Percentiles rank a stretch among this genome's conserved stretches.
phyloP scores from a whole-genome alignment of 2,329 filamentous ascomycete genomes.

The Paraphaeosphaeria sporulosa region DNA sequence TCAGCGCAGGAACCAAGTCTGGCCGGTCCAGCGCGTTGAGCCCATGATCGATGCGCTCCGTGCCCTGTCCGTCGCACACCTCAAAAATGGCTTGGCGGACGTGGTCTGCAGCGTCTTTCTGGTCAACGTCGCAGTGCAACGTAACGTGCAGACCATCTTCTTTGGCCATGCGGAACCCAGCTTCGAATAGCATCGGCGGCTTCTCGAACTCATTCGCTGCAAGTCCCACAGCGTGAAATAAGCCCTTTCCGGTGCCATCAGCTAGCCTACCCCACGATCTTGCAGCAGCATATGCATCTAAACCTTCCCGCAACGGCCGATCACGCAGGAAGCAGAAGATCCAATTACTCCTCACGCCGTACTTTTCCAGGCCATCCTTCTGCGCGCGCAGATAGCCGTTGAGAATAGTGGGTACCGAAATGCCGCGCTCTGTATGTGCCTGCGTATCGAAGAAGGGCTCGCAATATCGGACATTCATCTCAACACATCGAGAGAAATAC shows the following conservation, averaged over 20 bases:
- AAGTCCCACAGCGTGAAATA: slow-evolving; percentile 49
- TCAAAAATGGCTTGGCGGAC: slow-evolving; percentile 43
- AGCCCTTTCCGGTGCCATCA: not conserved
- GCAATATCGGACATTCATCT: slow-evolving; percentile 52
- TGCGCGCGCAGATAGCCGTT: slow-evolving; percentile 41
- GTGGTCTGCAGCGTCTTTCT: slow-evolving; percentile 57
- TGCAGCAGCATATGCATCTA: slow-evolving; percentile 50
- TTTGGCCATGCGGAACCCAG: slow-evolving; percentile 20
- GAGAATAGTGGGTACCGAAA: slow-evolving; percentile 42
- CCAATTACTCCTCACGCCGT: slow-evolving; percentile 35
- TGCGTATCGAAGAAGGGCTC: slow-evolving; percentile 57
- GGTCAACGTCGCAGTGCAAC: slow-evolving; percentile 61
- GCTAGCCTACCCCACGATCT: slow-evolving; percentile 41
- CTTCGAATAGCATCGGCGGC: slow-evolving; percentile 3
- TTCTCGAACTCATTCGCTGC: slow-evolving; percentile 57
- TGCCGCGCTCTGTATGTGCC: slow-evolving; percentile 51
- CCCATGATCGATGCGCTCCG: slow-evolving; percentile 55
- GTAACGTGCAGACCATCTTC: slow-evolving; percentile 59
- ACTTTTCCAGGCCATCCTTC: slow-evolving; percentile 20
- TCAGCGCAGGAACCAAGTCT: slow-evolving; percentile 44
- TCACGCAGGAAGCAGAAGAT: slow-evolving; percentile 57
- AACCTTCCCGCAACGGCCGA: slow-evolving; percentile 48
- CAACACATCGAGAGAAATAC: slow-evolving; percentile 43
- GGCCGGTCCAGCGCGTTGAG: slow-evolving; percentile 48
- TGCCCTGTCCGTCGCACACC: slow-evolving; percentile 34